A percentile compares a stretch with the other conserved stretches of the same genome.
These are phyloP conservation scores for Fragaria vesca DNA, from an alignment of 306 rosid genomes.

Conservation along the genomic window DNA sequence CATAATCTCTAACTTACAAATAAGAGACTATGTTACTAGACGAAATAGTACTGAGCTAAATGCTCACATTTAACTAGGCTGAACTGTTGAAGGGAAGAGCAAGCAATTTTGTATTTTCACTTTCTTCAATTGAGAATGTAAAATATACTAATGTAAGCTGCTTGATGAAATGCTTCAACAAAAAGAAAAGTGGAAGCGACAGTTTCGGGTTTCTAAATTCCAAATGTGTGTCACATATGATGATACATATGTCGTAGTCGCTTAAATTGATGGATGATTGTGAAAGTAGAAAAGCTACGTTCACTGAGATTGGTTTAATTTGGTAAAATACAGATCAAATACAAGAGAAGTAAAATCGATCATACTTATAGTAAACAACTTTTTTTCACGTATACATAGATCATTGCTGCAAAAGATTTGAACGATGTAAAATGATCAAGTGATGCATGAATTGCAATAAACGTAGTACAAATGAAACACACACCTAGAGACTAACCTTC, in stretches of 20 bases:
- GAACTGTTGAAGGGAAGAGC: too few relatives aligned
- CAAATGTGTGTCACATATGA: too few relatives aligned
- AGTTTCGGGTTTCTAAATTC: too few relatives aligned
- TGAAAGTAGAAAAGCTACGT: background rate
- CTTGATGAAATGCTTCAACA: background rate
- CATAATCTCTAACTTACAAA: too few relatives aligned
- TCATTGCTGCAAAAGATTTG: background rate
- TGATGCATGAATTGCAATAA: background rate
- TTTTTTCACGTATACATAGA: background rate
- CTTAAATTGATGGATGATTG: background rate
- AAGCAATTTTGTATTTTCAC: too few relatives aligned
- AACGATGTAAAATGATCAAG: background rate
- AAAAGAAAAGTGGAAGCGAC: background rate
- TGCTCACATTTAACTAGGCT: too few relatives aligned
- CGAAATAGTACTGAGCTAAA: too few relatives aligned
- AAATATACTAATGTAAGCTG: background rate
- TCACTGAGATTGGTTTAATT: background rate
- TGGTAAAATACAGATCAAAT: background rate
- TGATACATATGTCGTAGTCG: background rate
- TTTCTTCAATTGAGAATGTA: too few relatives aligned
- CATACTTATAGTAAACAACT: background rate
- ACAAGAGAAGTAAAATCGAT: background rate
- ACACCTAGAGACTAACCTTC: slow-evolving; percentile 41
- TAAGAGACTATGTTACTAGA: too few relatives aligned
- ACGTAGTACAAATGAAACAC: background rate